Base-by-base conservation (phyloP, 352 stramenopile genomes). In the Plasmopara viticola region DNA sequence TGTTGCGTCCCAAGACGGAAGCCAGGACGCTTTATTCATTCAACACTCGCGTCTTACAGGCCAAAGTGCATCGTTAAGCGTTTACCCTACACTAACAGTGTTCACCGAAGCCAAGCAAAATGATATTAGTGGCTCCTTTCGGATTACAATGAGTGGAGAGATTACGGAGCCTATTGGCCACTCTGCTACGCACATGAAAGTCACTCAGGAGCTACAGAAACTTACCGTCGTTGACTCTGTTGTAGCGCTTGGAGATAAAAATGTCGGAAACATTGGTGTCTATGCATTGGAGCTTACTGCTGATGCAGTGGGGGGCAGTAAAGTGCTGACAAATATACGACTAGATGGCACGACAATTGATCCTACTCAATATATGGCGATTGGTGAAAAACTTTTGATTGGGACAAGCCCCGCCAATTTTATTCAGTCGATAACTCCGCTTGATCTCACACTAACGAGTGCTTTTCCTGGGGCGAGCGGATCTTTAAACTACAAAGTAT, bases 41-140 rank as follows among this genome's bases (percentile, higher is more conserved):
- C 85, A 89, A 52, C 74, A 85, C 52, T 74, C 66, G 28, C 85
- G 64, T 18, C 60, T 92, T 12, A 95, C 72, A 4, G 94, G 81
- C 0, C 78, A 81, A 54, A 78, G 72, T 38, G 83, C 64, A 17
- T 57, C 66, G 10, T 82, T 92, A 34, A 87, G 80, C 20, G 72
- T 86, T 4, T 92, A 86, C 35, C 78, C 72, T 9, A 80, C 74
- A 0, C 62, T 90, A 8, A 69, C 87, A 44, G 65, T 92, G 25
- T 76, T 74, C 14, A 78, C 72, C 0, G 68, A 81, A 30, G 78
- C 82, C 2, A 58, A 62, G 15, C 49, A 68, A 51, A 60, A 88
- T n/a, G 76, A 87, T 44, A 76, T 92, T 29, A 69, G 52, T 5
- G 82, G 82, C 5, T 76, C 77, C 0, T 90, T 89, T 35, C 66